phyloP scores from a whole-genome alignment of 768 basidiomycete species.

The Glaciozyma antarctica region DNA sequence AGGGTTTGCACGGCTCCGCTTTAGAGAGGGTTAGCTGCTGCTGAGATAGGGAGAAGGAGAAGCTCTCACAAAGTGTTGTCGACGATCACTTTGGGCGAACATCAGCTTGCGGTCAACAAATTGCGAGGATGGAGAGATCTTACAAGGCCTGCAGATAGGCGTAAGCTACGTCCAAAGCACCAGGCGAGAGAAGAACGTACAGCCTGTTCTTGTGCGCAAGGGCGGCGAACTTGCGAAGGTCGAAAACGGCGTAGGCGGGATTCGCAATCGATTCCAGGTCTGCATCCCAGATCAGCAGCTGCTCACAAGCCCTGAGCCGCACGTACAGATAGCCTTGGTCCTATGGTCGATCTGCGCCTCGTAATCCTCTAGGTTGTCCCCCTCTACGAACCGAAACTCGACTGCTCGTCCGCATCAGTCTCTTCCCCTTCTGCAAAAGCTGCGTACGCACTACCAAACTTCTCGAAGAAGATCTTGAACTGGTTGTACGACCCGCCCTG shows the following conservation, averaged over 20 bases:
- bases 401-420: no score
- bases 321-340: slow-evolving; percentile 35
- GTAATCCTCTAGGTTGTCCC: slow-evolving; percentile 50
- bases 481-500: slow-evolving; percentile 44
- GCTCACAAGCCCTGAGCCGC: background rate
- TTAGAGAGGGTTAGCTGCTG: no score
- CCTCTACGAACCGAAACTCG: background rate
- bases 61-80: background rate
- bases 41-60: background rate
- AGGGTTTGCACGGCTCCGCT: no score
- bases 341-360: slow-evolving; percentile 61
- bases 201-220: slow-evolving; percentile 54
- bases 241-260: slow-evolving; percentile 55
- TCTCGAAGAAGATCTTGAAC: slow-evolving; percentile 26
- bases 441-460: slow-evolving; percentile 30
- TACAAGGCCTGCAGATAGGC: no score
- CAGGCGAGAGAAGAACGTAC: slow-evolving; percentile 47
- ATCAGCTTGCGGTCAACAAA: slow-evolving; percentile 52
- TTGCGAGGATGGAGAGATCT: no score
- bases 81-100: background rate
- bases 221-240: slow-evolving; percentile 58
- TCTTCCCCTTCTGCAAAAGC: no score
- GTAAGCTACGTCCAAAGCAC: no score
- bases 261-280: slow-evolving; percentile 66
- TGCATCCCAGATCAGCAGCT: slow-evolving; percentile 41